Base-by-base conservation (phyloP, 2,329 filamentous ascomycete genomes). In the Cercospora zeina region DNA sequence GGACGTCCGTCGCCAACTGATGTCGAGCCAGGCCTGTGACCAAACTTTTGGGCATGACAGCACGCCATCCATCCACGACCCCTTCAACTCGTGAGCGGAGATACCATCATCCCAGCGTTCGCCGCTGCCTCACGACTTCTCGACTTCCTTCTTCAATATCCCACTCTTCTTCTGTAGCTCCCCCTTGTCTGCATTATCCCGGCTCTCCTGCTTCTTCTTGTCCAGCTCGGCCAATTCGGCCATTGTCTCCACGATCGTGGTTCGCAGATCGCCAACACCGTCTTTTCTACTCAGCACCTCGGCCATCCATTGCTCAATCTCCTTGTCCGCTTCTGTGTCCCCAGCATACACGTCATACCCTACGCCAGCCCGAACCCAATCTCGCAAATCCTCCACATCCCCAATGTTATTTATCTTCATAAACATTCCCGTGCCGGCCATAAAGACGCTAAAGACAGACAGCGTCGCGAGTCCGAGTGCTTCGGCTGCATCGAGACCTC, bases 391-490 rank as follows among this genome's bases (percentile, higher is more conserved):
- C 59, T 76, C 75, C 37, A 80, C 37, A 33, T 77, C 77, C 30
- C 76, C 77, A 36, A 97, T 84, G 74, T 97, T 89, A 63, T 95
- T 85, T 0, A 85, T 87, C 82, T 89, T 96, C 65, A 90, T 80
- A 10, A 87, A 75, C 0, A 89, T 91, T 3, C 93, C 95, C 0
- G 85, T 82, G 8, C 83, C 77, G 82, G 96, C 86, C 74, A 96
- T 86, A 0, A 83, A 87, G 54, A 95, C 84, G 69, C 87, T 89
- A 33, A 87, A 72, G 11, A 95, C 90, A 70, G 96, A 96, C 69
- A 97, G 82, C 0, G 93, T 96, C 0, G 93, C 95, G 36, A 97
- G 80, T 54, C 88, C 89, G 21, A 99, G 80, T 0, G 93, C 93
- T 76, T 96, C 89, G 34, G 89, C 77, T 0, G 93, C 93, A 66